Percentiles rank a stretch among this genome's conserved stretches.
Conservation (phyloP, 345 rosid species). For the Eucalyptus erythrocorys region DNA sequence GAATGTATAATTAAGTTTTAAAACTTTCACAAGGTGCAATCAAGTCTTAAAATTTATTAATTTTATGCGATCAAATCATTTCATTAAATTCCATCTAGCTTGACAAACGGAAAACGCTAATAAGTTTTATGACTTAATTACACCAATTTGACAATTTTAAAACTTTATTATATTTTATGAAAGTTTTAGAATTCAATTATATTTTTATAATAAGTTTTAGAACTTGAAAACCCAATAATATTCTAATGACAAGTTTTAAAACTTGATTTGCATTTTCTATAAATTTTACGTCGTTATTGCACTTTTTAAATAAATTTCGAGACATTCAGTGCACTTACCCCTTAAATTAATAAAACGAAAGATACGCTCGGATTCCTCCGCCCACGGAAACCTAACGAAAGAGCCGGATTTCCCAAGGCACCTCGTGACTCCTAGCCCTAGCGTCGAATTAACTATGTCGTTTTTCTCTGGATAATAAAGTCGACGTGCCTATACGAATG, state of each 20-base stretch:
- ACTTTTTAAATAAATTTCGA: background rate
- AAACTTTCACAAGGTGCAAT: fast-evolving
- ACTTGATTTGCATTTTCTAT: no score
- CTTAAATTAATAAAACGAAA: background rate
- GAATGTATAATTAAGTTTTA: fast-evolving
- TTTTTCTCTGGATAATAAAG: background rate
- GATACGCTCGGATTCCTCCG: background rate
- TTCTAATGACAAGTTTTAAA: background rate
- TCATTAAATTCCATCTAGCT: no score
- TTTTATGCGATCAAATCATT: fast-evolving
- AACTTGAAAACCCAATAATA: background rate
- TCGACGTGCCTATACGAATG: background rate
- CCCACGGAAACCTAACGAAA: background rate
- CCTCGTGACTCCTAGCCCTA: background rate
- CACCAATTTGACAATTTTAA: no score
- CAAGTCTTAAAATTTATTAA: fast-evolving
- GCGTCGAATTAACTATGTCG: background rate
- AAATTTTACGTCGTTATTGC: no score
- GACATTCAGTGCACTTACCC: background rate
- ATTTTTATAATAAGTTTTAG: no score
- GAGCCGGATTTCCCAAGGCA: background rate
- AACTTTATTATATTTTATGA: fast-evolving
- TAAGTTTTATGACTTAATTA: no score
- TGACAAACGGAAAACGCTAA: fast-evolving
- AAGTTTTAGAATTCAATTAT: fast-evolving